Evolutionary conservation across 345 rosid species (phyloP).

Genomic region (Schrenkiella parvula): DNA sequence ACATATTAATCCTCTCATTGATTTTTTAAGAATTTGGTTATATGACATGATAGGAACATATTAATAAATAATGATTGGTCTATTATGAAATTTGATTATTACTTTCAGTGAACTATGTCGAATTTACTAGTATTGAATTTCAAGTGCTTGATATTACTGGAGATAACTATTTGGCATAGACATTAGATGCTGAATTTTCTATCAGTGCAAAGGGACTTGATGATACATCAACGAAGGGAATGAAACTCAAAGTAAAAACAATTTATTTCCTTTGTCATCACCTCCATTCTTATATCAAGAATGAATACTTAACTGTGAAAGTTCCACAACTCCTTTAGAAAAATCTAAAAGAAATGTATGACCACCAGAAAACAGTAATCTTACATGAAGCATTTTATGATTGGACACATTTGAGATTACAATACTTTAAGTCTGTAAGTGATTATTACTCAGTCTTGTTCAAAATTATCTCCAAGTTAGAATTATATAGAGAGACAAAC

Average conservation of each 20-base stretch:
- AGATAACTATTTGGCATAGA: not conserved
- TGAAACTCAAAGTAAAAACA: no score
- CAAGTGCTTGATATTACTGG: not conserved
- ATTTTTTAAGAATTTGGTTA: no score
- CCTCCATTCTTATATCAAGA: not conserved
- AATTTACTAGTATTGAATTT: not conserved
- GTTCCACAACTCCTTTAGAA: not conserved
- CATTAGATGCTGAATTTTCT: not conserved
- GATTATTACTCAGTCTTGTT: not conserved
- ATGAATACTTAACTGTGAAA: not conserved
- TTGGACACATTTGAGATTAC: not conserved
- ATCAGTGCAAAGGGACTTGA: not conserved
- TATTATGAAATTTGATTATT: no score
- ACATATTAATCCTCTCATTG: no score
- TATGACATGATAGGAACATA: no score
- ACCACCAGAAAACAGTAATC: not conserved
- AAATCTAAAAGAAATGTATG: not conserved
- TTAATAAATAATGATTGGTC: no score
- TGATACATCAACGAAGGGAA: not conserved
- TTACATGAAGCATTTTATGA: not conserved
- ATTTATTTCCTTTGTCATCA: not conserved
- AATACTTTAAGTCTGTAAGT: not conserved
- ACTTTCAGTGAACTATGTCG: no score
- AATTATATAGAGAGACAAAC: not conserved
- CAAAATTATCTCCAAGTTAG: not conserved